These are phyloP conservation scores for Sphagnum fallax DNA, from an alignment of 228 moss, liverwort and hornwort genomes.

Conservation along the genomic window DNA sequence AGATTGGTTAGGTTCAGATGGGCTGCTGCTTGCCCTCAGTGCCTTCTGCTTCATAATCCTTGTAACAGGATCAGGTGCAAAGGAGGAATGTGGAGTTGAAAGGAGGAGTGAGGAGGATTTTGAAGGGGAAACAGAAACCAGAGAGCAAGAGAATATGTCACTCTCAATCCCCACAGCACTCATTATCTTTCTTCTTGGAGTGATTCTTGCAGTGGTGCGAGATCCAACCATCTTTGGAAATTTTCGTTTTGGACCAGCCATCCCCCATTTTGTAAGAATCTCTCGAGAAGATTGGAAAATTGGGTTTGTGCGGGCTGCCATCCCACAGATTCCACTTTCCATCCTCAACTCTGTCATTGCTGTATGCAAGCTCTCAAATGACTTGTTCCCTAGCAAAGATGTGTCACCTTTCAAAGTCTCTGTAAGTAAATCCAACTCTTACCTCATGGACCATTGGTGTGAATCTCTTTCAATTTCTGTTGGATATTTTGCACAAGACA, in stretches of 20 bases:
- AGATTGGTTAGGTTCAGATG: slow-evolving; percentile 63
- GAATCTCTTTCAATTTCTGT: too few species aligned
- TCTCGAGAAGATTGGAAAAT: slow-evolving; percentile 58
- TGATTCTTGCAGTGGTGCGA: slow-evolving; percentile 53
- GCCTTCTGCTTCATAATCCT: slow-evolving; percentile 58
- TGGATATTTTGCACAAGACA: too few species aligned
- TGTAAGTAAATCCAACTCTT: slow-evolving; percentile 11
- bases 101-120: background rate
- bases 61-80: slow-evolving; percentile 58
- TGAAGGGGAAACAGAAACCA: slow-evolving; percentile 2
- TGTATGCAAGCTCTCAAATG: slow-evolving; percentile 68
- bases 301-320: slow-evolving; percentile 64
- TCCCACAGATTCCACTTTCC: slow-evolving; percentile 79
- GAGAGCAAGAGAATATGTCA: slow-evolving; percentile 11
- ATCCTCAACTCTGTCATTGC: slow-evolving; percentile 83
- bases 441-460: too few species aligned
- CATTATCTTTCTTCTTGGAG: slow-evolving; percentile 48
- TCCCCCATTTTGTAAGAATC: slow-evolving; percentile 36
- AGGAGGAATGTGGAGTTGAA: slow-evolving; percentile 7
- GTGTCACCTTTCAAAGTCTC: slow-evolving; percentile 60
- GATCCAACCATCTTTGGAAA: slow-evolving; percentile 34
- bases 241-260: slow-evolving; percentile 58
- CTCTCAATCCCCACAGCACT: slow-evolving; percentile 67
- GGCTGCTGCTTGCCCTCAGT: slow-evolving; percentile 45
- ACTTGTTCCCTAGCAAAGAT: slow-evolving; percentile 69